A percentile compares a stretch with the other conserved stretches of the same genome.
Conservation (phyloP, 805 yeast species). For the Zygoascus flipseniorum region DNA sequence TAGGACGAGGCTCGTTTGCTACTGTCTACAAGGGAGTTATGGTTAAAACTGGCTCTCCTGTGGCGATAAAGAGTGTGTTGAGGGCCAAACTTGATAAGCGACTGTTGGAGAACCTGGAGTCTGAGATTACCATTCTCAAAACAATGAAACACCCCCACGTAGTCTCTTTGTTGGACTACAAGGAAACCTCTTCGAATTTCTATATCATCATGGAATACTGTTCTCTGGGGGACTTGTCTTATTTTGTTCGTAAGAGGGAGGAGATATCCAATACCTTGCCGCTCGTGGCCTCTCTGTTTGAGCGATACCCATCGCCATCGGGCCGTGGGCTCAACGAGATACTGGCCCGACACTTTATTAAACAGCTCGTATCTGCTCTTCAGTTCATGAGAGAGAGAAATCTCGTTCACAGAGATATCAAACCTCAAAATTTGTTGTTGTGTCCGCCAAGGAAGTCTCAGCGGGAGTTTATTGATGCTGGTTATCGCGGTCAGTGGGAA, state of each 20-base stretch:
- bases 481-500: conserved; percentile 76
- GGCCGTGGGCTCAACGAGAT: conserved; percentile 71
- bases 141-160: conserved; percentile 88
- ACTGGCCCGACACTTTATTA: conserved; percentile 72
- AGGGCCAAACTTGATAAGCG: conserved; percentile 79
- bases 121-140: conserved; percentile 84
- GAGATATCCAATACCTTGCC: conserved; percentile 72
- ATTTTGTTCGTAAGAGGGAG: conserved; percentile 68
- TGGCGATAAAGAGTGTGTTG: conserved; percentile 84
- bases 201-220: conserved; percentile 95
- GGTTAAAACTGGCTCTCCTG: conserved; percentile 39
- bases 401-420: conserved; percentile 89
- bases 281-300: conserved; percentile 62
- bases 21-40: conserved; percentile 81
- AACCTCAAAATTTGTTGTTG: conserved; percentile 79
- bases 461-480: conserved; percentile 44
- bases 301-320: conserved; percentile 73
- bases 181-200: conserved; percentile 65
- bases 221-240: conserved; percentile 87
- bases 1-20: conserved; percentile 95
- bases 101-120: conserved; percentile 80
- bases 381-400: conserved; percentile 73
- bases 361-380: conserved; percentile 79
- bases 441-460: conserved; percentile 73
- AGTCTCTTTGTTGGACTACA: conserved; percentile 77